Conservation (phyloP, 345 rosid species). For the Iberis pinnata region DNA sequence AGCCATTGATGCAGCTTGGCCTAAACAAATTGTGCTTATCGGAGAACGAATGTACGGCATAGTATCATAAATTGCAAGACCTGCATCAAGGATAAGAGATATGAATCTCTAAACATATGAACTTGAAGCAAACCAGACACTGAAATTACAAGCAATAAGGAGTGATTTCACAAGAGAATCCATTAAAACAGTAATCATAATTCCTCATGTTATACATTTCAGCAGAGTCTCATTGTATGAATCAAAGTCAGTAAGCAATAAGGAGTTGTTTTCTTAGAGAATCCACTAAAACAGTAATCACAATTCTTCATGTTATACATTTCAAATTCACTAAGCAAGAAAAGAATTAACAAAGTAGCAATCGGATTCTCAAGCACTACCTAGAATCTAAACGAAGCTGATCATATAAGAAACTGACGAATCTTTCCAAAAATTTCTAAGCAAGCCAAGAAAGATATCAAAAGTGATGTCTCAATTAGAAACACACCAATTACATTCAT, state of each 20-base stretch:
- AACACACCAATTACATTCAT: too few species aligned
- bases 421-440: too few species aligned
- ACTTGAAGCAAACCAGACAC: background rate
- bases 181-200: too few species aligned
- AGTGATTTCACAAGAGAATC: too few species aligned
- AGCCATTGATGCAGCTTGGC: constrained; percentile 99
- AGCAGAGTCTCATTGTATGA: constrained; percentile 5
- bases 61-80: constrained; percentile 95
- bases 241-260: too few species aligned
- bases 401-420: background rate
- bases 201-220: too few species aligned
- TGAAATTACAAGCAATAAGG: background rate
- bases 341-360: background rate
- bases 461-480: too few species aligned
- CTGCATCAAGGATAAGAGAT: constrained; percentile 25
- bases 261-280: too few species aligned
- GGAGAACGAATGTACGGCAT: constrained; percentile 97
- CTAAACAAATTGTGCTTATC: constrained; percentile 79
- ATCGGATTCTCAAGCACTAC: constrained; percentile 10
- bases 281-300: too few species aligned
- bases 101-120: background rate
- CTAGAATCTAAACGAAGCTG: background rate
- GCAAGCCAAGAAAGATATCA: too few species aligned
- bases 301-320: too few species aligned
- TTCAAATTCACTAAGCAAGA: constrained; percentile 1